Conservation (phyloP, 1,284 basidiomycete species). For the Xerocomus amazonicus region DNA sequence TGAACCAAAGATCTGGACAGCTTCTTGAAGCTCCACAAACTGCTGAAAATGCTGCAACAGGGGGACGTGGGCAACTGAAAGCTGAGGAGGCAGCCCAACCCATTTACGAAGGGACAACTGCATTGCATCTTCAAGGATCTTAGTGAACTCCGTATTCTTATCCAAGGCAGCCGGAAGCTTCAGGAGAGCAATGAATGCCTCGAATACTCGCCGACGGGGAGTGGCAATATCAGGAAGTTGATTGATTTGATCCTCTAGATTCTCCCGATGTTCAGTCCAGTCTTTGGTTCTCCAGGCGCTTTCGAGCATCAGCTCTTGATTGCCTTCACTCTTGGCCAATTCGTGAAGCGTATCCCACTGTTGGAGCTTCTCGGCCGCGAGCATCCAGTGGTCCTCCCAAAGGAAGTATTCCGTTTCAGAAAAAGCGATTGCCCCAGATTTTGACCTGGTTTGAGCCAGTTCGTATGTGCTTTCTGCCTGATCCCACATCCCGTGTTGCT, state of each 20-base stretch:
- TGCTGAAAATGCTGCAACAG: conserved; percentile 98
- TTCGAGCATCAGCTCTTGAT: conserved; percentile 91
- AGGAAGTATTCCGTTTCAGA: conserved; percentile 95
- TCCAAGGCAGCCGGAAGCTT: conserved; percentile 64
- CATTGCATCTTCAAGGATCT: conserved; percentile 93
- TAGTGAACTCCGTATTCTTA: conserved; percentile 78
- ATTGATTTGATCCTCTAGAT: conserved; percentile 82
- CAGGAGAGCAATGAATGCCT: conserved; percentile 88
- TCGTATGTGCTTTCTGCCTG: conserved; percentile 92
- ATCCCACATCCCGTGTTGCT: conserved; percentile 98
- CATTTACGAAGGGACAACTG: conserved; percentile 96
- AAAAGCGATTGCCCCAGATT: conserved; percentile 83
- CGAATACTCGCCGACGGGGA: conserved; percentile 91
- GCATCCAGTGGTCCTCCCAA: conserved; percentile 99
- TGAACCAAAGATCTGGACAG: conserved; percentile 91
- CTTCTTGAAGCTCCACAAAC: conserved; percentile 97
- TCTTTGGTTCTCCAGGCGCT: conserved; percentile 95
- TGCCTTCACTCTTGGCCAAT: conserved; percentile 87
- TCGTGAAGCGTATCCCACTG: conserved; percentile 97
- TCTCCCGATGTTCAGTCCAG: conserved; percentile 81
- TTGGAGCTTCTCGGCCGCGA: conserved; percentile 94
- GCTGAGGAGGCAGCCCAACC: conserved; percentile 81
- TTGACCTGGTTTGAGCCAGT: conserved; percentile 83
- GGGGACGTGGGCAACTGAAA: conserved; percentile 92
- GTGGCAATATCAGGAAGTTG: conserved; percentile 84